A percentile compares a stretch with the other conserved stretches of the same genome.
phyloP scores from a whole-genome alignment of 1,284 basidiomycete genomes.

The Cutaneotrichosporon sp. region DNA sequence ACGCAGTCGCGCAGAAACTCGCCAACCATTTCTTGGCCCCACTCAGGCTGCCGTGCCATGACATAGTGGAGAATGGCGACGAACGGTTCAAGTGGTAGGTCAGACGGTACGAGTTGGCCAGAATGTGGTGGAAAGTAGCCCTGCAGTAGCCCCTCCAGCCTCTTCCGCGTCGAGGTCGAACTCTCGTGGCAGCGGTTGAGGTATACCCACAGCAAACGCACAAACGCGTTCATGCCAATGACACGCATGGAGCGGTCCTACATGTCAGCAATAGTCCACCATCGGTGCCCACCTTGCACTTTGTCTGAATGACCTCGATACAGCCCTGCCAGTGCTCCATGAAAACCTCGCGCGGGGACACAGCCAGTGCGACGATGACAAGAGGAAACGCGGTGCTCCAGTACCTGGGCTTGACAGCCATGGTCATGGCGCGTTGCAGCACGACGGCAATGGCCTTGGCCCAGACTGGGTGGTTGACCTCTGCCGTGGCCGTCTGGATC shows the following conservation, averaged over 20 bases:
- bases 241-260: conserved; percentile 74
- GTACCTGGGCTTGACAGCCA: conserved; percentile 85
- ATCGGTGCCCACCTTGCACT: conserved; percentile 62
- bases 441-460: conserved; percentile 82
- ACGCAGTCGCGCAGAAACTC: conserved; percentile 68
- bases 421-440: conserved; percentile 74
- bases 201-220: conserved; percentile 88
- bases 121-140: conserved; percentile 73
- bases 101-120: conserved; percentile 60
- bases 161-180: conserved; percentile 66
- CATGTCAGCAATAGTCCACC: conserved; percentile 7
- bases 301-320: conserved; percentile 65
- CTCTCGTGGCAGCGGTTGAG: conserved; percentile 86
- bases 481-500: conserved; percentile 89
- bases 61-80: conserved; percentile 76
- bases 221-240: conserved; percentile 71
- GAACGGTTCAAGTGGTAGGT: conserved; percentile 71
- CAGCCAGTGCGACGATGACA: conserved; percentile 74
- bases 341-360: conserved; percentile 80
- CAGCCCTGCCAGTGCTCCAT: conserved; percentile 71
- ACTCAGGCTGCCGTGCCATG: conserved; percentile 78
- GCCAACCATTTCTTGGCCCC: conserved; percentile 73
- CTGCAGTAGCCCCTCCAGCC: conserved; percentile 70
- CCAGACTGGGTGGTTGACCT: conserved; percentile 94
- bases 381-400: conserved; percentile 85